Evolutionary conservation across 139 green algal species (phyloP).

Genomic region (Coccomyxa sp.): DNA sequence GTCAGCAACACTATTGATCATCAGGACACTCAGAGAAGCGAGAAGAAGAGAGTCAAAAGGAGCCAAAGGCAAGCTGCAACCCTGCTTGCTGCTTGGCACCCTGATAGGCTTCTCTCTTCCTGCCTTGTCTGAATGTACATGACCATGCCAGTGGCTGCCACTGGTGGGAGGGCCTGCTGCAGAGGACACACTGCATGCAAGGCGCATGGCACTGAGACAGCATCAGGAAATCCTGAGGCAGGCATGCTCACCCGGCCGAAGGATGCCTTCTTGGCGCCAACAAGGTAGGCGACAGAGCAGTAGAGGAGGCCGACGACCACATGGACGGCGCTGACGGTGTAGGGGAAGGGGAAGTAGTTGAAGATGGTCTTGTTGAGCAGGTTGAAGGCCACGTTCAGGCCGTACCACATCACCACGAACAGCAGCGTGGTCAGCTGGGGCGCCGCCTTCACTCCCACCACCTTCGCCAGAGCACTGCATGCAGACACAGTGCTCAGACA

Average conservation of each 20-base stretch:
- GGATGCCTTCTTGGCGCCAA: constrained; percentile 85
- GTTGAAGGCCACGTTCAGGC: constrained; percentile 98
- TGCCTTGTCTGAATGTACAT: too few relatives aligned
- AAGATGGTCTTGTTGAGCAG: constrained; percentile 99
- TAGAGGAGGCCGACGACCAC: constrained; percentile 86
- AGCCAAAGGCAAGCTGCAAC: too few relatives aligned
- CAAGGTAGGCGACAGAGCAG: constrained; percentile 70
- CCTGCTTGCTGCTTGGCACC: too few relatives aligned
- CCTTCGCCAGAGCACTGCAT: constrained; percentile 62
- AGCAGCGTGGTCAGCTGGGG: constrained; percentile 62
- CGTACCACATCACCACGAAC: constrained; percentile 90
- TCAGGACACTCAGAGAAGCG: too few relatives aligned
- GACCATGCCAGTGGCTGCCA: too few relatives aligned
- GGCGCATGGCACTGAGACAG: too few relatives aligned
- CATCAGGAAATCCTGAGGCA: too few relatives aligned
- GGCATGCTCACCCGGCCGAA: constrained; percentile 70
- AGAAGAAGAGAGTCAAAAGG: too few relatives aligned
- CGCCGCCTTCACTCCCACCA: constrained; percentile 61
- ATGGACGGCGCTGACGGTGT: constrained; percentile 88
- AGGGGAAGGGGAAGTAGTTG: constrained; percentile 99
- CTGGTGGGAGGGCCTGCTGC: too few relatives aligned
- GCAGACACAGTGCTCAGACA: neutral
- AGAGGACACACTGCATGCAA: too few relatives aligned
- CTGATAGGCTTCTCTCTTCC: too few relatives aligned
- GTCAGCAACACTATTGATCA: too few relatives aligned